Percentiles rank a stretch among this genome's conserved stretches.
These are phyloP conservation scores for Wallacemonas collosoma DNA, from an alignment of 208 protist genomes.

Conservation along the genomic window DNA sequence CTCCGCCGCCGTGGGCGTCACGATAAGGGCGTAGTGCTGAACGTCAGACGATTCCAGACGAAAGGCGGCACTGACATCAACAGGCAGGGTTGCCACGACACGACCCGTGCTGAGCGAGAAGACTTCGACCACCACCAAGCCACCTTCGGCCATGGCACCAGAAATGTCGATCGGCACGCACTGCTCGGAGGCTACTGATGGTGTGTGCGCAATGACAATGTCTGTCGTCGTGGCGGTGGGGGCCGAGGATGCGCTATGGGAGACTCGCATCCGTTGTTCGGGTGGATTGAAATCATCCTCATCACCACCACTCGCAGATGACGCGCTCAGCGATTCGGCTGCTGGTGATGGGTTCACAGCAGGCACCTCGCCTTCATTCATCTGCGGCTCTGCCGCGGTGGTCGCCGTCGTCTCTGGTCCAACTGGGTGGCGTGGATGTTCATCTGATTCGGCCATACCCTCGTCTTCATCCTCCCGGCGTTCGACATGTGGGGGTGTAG, in stretches of 20 bases:
- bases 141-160: constrained; percentile 17
- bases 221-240: background rate
- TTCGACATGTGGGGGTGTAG: too few relatives aligned
- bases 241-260: background rate
- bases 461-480: background rate
- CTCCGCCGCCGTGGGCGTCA: constrained; percentile 20
- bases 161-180: constrained; percentile 33
- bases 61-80: constrained; percentile 21
- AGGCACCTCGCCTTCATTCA: background rate
- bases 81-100: constrained; percentile 22
- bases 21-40: constrained; percentile 36
- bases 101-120: constrained; percentile 22
- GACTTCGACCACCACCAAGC: constrained; percentile 28
- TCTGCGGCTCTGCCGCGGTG: background rate
- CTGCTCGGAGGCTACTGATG: background rate
- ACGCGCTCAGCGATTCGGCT: background rate
- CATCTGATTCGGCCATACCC: background rate
- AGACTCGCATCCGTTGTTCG: background rate
- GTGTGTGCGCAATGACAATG: constrained; percentile 13
- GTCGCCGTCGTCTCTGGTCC: too few relatives aligned
- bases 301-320: constrained; percentile 13
- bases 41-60: constrained; percentile 15
- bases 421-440: too few relatives aligned
- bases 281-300: constrained; percentile 17
- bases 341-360: background rate